phyloP scores from a whole-genome alignment of 2,329 filamentous ascomycete species.

The Fusarium pseudonygamai region DNA sequence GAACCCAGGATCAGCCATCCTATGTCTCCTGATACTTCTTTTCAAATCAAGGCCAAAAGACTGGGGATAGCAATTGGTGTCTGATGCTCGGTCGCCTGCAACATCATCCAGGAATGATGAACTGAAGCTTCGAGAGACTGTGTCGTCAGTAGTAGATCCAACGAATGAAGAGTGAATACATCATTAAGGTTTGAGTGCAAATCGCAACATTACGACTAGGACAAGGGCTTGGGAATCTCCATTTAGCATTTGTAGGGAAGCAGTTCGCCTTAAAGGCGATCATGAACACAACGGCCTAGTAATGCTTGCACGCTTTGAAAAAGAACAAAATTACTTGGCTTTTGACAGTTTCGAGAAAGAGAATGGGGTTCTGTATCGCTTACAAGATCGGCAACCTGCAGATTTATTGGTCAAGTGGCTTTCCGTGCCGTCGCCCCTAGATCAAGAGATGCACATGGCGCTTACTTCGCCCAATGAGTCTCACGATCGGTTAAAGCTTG shows the following conservation, averaged over 20 bases:
- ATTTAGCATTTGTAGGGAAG: neutral
- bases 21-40: neutral
- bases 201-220: slow-evolving; percentile 6
- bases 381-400: slow-evolving; percentile 31
- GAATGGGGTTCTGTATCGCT: slow-evolving; percentile 15
- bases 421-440: slow-evolving; percentile 18
- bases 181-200: neutral
- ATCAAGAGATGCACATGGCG: slow-evolving; percentile 33
- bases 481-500: slow-evolving; percentile 17
- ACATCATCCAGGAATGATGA: neutral
- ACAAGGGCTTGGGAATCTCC: slow-evolving; percentile 2
- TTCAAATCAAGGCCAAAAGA: neutral
- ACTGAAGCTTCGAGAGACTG: neutral
- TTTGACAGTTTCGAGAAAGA: slow-evolving; percentile 6
- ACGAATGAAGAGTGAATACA: neutral
- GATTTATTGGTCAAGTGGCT: slow-evolving; percentile 9
- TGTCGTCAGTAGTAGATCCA: neutral
- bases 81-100: neutral
- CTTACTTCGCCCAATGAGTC: slow-evolving; percentile 33
- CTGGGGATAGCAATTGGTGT: neutral
- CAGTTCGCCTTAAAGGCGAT: neutral
- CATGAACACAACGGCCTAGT: neutral
- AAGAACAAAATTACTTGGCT: neutral
- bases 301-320: neutral
- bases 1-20: neutral